phyloP scores from a whole-genome alignment of 768 basidiomycete genomes.

The Tylopilus subfusipes region DNA sequence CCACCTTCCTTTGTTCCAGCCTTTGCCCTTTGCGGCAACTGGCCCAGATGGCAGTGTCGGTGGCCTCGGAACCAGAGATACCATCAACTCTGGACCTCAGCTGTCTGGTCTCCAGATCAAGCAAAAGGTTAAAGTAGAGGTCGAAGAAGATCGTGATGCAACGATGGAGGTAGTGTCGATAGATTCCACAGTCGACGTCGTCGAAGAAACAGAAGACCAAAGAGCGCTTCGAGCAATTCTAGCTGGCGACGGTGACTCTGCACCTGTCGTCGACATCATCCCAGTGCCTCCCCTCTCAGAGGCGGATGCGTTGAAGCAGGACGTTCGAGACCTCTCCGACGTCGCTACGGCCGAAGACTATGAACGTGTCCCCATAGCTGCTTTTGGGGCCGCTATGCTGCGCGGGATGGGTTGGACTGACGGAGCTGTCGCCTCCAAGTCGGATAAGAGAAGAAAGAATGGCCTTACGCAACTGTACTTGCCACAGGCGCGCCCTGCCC shows the following conservation, averaged over 20 bases:
- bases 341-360: conserved; percentile 80
- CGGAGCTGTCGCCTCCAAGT: conserved; percentile 63
- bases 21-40: conserved; percentile 48
- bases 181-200: conserved; percentile 28
- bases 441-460: conserved; percentile 47
- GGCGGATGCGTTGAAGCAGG: conserved; percentile 79
- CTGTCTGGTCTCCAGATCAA: conserved; percentile 62
- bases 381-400: conserved; percentile 90
- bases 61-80: conserved; percentile 68
- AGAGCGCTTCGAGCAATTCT: conserved; percentile 78
- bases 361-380: conserved; percentile 82
- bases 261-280: conserved; percentile 57
- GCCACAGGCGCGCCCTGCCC: conserved; percentile 75
- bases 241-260: conserved; percentile 42
- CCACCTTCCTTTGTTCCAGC: conserved; percentile 60
- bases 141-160: conserved; percentile 27
- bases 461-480: conserved; percentile 76
- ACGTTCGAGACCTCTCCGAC: conserved; percentile 77
- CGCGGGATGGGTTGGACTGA: conserved; percentile 98
- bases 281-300: conserved; percentile 61
- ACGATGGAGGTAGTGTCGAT: not conserved
- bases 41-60: conserved; percentile 74
- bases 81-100: conserved; percentile 75
- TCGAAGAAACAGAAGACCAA: conserved; percentile 71
- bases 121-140: conserved; percentile 30